Percentiles rank a stretch among this genome's conserved stretches.
These are phyloP conservation scores for Remersonia thermophila DNA, from an alignment of 2,329 filamentous ascomycete species.

Conservation along the genomic window DNA sequence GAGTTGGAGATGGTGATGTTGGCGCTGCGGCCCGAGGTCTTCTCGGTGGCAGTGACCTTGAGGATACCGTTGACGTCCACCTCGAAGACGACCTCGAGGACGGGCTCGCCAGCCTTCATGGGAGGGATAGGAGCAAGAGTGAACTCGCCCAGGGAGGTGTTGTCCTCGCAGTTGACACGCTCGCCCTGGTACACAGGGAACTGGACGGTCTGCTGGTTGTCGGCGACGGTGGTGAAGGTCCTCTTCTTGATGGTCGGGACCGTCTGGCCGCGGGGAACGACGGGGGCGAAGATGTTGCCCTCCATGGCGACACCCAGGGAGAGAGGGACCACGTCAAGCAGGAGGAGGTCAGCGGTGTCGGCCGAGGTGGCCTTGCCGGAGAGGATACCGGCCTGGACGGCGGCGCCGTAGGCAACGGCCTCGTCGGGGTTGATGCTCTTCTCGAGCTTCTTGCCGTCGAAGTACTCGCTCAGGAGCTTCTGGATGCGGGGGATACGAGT, in stretches of 20 bases:
- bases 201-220: slow-evolving; percentile 68
- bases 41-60: slow-evolving; percentile 98
- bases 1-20: slow-evolving; percentile 99
- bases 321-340: slow-evolving; percentile 91
- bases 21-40: slow-evolving; percentile 91
- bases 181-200: slow-evolving; percentile 96
- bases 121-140: slow-evolving; percentile 79
- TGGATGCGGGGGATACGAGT: slow-evolving; percentile 98
- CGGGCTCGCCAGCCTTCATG: slow-evolving; percentile 88
- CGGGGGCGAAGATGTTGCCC: slow-evolving; percentile 91
- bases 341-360: slow-evolving; percentile 85
- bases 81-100: slow-evolving; percentile 96
- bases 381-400: slow-evolving; percentile 96
- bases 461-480: slow-evolving; percentile 98
- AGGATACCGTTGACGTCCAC: slow-evolving; percentile 99
- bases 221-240: slow-evolving; percentile 79
- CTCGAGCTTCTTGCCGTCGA: slow-evolving; percentile 99
- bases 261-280: slow-evolving; percentile 68
- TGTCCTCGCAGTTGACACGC: slow-evolving; percentile 95
- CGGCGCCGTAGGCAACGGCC: slow-evolving; percentile 96
- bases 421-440: slow-evolving; percentile 99
- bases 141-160: slow-evolving; percentile 96
- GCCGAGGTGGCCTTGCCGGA: slow-evolving; percentile 95
- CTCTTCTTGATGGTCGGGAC: slow-evolving; percentile 73
- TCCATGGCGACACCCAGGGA: slow-evolving; percentile 99